phyloP scores from a whole-genome alignment of 2,329 filamentous ascomycete species.

The Capronia americana region DNA sequence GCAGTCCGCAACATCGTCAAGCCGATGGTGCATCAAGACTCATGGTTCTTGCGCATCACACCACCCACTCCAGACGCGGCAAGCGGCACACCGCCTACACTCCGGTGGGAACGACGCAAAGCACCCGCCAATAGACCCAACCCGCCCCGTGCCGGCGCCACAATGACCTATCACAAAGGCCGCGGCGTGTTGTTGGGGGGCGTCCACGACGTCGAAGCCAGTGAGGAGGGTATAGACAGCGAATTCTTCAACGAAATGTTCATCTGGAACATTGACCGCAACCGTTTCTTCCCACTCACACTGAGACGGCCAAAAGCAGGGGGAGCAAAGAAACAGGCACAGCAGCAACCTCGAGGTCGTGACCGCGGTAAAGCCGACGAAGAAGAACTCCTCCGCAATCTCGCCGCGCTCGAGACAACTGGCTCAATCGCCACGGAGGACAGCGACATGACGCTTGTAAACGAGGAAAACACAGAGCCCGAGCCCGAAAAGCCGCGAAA shows the following conservation, averaged over 20 bases:
- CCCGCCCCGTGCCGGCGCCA: slow-evolving; percentile 83
- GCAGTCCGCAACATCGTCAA: slow-evolving; percentile 74
- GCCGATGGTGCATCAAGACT: slow-evolving; percentile 91
- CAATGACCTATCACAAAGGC: slow-evolving; percentile 93
- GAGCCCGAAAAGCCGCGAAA: slow-evolving; percentile 59
- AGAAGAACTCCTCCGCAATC: slow-evolving; percentile 84
- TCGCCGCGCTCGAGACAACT: slow-evolving; percentile 83
- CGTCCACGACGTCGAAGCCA: slow-evolving; percentile 90
- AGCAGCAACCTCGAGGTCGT: slow-evolving; percentile 50
- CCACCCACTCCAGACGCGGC: slow-evolving; percentile 72
- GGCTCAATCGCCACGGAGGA: slow-evolving; percentile 64
- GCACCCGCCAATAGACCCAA: slow-evolving; percentile 86
- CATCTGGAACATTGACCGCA: slow-evolving; percentile 94
- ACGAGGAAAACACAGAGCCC: slow-evolving; percentile 61
- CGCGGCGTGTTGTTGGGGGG: slow-evolving; percentile 92
- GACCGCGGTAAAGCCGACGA: slow-evolving; percentile 84
- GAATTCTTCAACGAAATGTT: slow-evolving; percentile 95
- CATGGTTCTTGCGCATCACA: slow-evolving; percentile 85
- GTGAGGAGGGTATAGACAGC: slow-evolving; percentile 92
- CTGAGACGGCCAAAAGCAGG: slow-evolving; percentile 75
- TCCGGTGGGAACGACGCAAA: slow-evolving; percentile 93
- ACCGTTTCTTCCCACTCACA: slow-evolving; percentile 86
- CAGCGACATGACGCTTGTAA: slow-evolving; percentile 48
- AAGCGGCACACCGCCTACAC: slow-evolving; percentile 68
- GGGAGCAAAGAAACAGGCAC: slow-evolving; percentile 63